phyloP scores from a whole-genome alignment of 495 filamentous ascomycete species.

The Podospora pseudopauciseta region DNA sequence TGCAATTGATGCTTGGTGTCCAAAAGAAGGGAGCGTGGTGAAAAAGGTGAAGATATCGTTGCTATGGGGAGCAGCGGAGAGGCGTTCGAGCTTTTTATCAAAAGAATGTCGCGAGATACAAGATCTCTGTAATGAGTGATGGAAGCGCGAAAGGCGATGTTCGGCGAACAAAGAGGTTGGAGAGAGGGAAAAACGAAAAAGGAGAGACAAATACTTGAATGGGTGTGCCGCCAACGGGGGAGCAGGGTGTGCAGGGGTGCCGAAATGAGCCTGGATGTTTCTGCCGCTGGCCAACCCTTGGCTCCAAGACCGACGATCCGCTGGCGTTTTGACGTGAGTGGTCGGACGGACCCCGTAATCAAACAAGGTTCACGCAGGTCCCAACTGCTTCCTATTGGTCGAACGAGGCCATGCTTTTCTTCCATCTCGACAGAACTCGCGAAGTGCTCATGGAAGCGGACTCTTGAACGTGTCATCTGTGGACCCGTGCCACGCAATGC shows the following conservation, averaged over 20 bases:
- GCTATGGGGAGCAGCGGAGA: conserved; percentile 1
- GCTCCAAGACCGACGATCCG: conserved; percentile 21
- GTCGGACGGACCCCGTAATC: conserved; percentile 16
- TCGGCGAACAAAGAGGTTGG: conserved; percentile 12
- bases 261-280: conserved; percentile 27
- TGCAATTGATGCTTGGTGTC: conserved; percentile 22
- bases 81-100: conserved; percentile 11
- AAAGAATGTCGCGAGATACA: conserved; percentile 36
- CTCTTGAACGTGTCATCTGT: conserved; percentile 11
- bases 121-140: conserved; percentile 36
- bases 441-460: conserved; percentile 1
- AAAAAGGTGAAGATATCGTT: conserved; percentile 17
- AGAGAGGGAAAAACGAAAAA: conserved; percentile 22
- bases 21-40: not conserved
- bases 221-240: conserved; percentile 10
- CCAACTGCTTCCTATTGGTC: conserved; percentile 16
- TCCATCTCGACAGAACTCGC: not conserved
- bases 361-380: conserved; percentile 29
- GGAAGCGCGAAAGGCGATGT: conserved; percentile 30
- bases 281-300: conserved; percentile 12
- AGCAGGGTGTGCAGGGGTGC: conserved; percentile 7
- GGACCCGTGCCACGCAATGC: conserved; percentile 10
- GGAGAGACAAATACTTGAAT: conserved; percentile 15
- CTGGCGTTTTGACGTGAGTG: conserved; percentile 15
- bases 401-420: not conserved